phyloP scores from a whole-genome alignment of 176 grass and related monocot genomes.

The Oryza coarctata region DNA sequence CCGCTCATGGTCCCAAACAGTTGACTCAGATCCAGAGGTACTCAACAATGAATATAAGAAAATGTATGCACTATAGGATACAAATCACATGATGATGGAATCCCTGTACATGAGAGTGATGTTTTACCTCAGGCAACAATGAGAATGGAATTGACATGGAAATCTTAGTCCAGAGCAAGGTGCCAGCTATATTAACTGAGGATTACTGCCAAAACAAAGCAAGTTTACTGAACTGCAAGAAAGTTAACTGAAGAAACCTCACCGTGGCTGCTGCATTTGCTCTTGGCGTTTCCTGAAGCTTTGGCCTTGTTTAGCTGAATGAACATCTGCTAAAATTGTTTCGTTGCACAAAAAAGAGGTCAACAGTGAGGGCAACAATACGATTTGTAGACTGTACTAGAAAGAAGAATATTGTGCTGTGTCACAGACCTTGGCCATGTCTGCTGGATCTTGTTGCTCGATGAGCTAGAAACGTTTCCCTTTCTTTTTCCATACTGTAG shows the following conservation, averaged over 20 bases:
- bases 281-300: background rate
- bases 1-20: slow-evolving; percentile 55
- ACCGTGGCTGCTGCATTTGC: background rate
- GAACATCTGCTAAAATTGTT: background rate
- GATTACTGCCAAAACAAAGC: background rate
- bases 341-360: background rate
- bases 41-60: slow-evolving; percentile 86
- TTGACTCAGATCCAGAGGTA: slow-evolving; percentile 67
- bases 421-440: background rate
- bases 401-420: background rate
- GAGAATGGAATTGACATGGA: background rate
- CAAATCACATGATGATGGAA: background rate
- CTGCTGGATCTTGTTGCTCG: background rate
- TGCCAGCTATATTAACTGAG: background rate
- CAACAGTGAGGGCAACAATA: background rate
- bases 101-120: slow-evolving; percentile 27
- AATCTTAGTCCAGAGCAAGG: background rate
- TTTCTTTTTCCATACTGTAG: slow-evolving; percentile 29
- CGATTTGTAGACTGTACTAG: background rate
- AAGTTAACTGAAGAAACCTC: background rate
- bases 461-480: background rate
- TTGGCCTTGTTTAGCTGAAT: background rate
- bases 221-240: background rate
- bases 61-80: slow-evolving; percentile 76
- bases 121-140: slow-evolving; percentile 4